Evolutionary conservation across 352 stramenopile genomes (phyloP), one percentile per base, ranked within the genome.

Genomic region (Globisporangium echinulatum): DNA sequence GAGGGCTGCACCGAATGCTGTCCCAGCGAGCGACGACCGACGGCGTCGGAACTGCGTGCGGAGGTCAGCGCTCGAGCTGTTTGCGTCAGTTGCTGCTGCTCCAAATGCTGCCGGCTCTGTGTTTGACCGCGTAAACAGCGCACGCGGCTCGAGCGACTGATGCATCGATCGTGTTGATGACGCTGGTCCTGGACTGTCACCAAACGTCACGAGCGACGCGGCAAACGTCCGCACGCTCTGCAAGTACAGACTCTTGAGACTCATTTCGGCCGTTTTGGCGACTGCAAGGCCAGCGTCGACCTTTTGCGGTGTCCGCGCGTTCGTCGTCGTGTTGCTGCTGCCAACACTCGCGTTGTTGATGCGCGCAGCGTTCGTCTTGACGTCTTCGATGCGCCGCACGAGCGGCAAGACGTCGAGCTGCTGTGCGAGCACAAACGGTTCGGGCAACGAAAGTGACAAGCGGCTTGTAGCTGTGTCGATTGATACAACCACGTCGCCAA

Each of bases 391-490:
- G 1, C 83, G 79, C 19, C 71, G 61, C 1, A 94, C 66, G 3
- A 87, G 65, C 1, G 75, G 80, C 11, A 85, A 64, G n/a, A 90
- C 61, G 19, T 94, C 84, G 11, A 88, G 63, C 25, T 85, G 67
- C 52, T 81, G 68, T 51, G 82, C 81, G 33, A 72, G 60, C 25
- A 94, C 79, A 53, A 92, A 92, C 0, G 66, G 78, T 61, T 94
- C 74, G 9, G 85, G 84, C 14, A 94, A 55, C 58, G 90, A 67
- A 36, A 94, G 54, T 11, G 70, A 51, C 8, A 92, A 38, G 19
- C 74, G 78, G 42, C 65, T 79, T 7, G 69, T 72, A 0, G 83
- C 68, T 0, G 73, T 36, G 53, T 92, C 72, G 52, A 89, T 63
- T 1, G 77, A 71, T 49, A 94, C 77, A 19, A 94, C 69, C 50